These are phyloP conservation scores for Pseudogymnoascus sp. DNA, from an alignment of 2,329 filamentous ascomycete genomes.

Conservation along the genomic window DNA sequence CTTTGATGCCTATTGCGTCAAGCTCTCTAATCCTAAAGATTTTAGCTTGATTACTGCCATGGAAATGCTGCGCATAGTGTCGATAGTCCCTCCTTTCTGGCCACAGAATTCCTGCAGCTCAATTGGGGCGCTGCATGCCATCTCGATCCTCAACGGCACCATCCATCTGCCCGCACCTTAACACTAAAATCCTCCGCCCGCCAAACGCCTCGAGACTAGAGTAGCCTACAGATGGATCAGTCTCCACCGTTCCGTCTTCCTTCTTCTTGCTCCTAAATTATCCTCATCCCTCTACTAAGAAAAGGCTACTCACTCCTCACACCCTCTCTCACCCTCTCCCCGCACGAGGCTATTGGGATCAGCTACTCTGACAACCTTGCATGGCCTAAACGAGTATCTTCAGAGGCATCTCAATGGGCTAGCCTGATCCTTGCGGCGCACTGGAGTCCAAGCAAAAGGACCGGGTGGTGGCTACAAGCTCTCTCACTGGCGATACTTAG, in stretches of 20 bases:
- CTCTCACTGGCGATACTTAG: neutral
- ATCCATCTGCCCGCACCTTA: neutral
- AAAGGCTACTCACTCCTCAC: neutral
- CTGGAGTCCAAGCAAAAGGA: neutral
- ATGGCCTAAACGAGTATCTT: neutral
- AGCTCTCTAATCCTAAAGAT: neutral
- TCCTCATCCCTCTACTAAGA: neutral
- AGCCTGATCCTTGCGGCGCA: neutral
- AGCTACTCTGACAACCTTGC: neutral
- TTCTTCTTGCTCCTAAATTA: neutral
- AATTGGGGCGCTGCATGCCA: neutral
- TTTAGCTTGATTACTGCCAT: neutral
- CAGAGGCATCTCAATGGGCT: neutral
- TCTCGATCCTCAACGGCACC: neutral
- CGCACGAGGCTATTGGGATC: neutral
- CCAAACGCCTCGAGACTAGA: neutral
- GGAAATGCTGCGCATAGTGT: neutral
- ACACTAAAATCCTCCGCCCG: neutral
- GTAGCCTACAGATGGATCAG: neutral
- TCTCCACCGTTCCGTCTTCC: neutral
- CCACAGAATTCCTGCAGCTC: neutral
- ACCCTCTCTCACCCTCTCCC: neutral
- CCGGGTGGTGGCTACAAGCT: neutral
- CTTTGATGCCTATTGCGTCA: neutral
- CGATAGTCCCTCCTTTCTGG: neutral